phyloP scores from a whole-genome alignment of 768 basidiomycete species.

The Collybiopsis confluens region DNA sequence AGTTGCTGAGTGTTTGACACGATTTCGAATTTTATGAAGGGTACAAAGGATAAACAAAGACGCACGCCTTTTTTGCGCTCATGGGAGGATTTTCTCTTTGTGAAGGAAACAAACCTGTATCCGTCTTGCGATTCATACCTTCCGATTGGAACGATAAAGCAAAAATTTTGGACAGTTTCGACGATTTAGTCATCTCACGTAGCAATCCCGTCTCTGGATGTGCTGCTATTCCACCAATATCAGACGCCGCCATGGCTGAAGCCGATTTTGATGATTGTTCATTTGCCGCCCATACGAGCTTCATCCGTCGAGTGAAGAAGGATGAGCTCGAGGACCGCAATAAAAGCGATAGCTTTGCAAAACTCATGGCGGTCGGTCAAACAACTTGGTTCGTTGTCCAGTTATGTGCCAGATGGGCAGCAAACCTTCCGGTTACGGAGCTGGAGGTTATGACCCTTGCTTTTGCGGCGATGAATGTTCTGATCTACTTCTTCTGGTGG shows the following conservation, averaged over 20 bases:
- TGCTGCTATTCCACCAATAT: too few species aligned
- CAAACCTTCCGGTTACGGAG: constrained; percentile 8
- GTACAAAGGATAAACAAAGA: too few species aligned
- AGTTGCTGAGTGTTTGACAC: too few species aligned
- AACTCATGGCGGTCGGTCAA: constrained; percentile 5
- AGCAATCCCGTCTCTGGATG: not conserved
- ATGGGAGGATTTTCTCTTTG: constrained; percentile 17
- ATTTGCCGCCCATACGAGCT: not conserved
- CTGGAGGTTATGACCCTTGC: constrained; percentile 15
- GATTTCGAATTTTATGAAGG: too few species aligned
- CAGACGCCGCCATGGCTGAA: too few species aligned
- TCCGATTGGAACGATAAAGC: not conserved
- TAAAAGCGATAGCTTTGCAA: constrained; percentile 6
- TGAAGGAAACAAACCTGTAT: not conserved
- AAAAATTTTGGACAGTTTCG: not conserved
- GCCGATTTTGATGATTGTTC: not conserved
- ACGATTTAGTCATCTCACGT: not conserved
- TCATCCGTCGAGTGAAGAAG: not conserved
- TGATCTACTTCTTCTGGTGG: constrained; percentile 30
- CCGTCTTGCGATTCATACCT: not conserved
- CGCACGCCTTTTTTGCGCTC: constrained; percentile 10
- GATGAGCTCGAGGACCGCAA: not conserved
- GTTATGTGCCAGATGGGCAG: constrained; percentile 8
- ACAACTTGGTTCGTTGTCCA: constrained; percentile 15
- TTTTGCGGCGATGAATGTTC: constrained; percentile 16